These are phyloP conservation scores for Waitea zeae DNA, from an alignment of 1,284 basidiomycete genomes.

Conservation along the genomic window DNA sequence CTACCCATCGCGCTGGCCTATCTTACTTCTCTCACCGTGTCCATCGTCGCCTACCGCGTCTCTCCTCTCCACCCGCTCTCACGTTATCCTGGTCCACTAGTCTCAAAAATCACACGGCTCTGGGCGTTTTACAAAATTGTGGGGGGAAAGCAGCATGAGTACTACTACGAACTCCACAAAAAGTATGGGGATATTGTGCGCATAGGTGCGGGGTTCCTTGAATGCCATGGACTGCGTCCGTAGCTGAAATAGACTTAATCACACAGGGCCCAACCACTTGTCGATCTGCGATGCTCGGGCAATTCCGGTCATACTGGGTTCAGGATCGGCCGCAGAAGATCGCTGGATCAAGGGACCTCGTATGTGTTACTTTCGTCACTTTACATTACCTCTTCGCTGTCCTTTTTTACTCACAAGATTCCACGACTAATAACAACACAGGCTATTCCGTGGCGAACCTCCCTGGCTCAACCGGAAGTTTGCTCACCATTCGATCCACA, in stretches of 20 bases:
- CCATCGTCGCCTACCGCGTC: conserved; percentile 12
- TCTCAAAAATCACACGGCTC: conserved; percentile 10
- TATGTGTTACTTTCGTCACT: no score
- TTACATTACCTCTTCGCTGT: no score
- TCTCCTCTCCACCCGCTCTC: conserved; percentile 15
- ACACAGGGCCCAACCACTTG: conserved; percentile 12
- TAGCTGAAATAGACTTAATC: neutral
- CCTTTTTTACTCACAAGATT: neutral
- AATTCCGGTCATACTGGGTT: conserved; percentile 9
- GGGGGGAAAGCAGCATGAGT: conserved; percentile 11
- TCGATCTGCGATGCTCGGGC: conserved; percentile 9
- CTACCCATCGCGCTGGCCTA: no score
- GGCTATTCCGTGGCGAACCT: no score
- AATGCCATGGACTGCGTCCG: neutral
- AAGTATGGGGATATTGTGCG: conserved; percentile 15
- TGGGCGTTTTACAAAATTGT: conserved; percentile 9
- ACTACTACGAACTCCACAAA: conserved; percentile 11
- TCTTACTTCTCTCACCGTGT: no score
- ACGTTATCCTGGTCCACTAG: conserved; percentile 13
- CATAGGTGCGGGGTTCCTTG: conserved; percentile 9
- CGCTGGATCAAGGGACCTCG: neutral
- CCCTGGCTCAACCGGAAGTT: neutral
- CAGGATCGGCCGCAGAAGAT: conserved; percentile 6
- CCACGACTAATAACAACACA: neutral
- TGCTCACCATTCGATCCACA: conserved; percentile 17